These are phyloP conservation scores for Acmispon strigosus DNA, from an alignment of 306 rosid species.

Conservation along the genomic window DNA sequence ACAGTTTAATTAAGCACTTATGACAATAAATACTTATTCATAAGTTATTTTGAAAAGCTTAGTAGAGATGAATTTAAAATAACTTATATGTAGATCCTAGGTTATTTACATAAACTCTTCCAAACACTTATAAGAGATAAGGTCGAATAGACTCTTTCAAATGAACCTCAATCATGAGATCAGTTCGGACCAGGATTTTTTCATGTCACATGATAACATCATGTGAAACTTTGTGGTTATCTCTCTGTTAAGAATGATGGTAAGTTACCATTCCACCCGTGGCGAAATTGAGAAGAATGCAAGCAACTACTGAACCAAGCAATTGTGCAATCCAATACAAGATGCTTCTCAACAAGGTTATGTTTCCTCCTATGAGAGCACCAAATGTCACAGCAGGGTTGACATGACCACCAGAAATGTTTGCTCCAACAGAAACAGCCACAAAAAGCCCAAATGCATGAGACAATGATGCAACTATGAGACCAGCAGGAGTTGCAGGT, in stretches of 20 bases:
- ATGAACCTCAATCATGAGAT: too few relatives aligned
- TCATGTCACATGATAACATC: too few relatives aligned
- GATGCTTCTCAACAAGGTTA: conserved; percentile 31
- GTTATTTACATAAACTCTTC: too few relatives aligned
- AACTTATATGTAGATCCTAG: too few relatives aligned
- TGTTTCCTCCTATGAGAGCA: conserved; percentile 35
- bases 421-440: conserved; percentile 75
- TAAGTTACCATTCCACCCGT: conserved; percentile 40
- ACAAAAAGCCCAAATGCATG: conserved; percentile 73
- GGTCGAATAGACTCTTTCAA: too few relatives aligned
- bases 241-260: neutral
- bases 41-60: too few relatives aligned
- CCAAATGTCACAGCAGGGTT: conserved; percentile 85
- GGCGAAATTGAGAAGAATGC: conserved; percentile 20
- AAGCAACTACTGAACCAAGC: conserved; percentile 34
- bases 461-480: conserved; percentile 54
- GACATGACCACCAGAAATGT: conserved; percentile 79
- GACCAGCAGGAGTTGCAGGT: conserved; percentile 41
- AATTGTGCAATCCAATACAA: conserved; percentile 36
- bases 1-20: too few relatives aligned
- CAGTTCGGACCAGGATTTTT: too few relatives aligned
- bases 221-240: too few relatives aligned
- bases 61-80: too few relatives aligned
- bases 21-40: too few relatives aligned
- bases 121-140: too few relatives aligned